Percentiles rank a stretch among this genome's conserved stretches.
Conservation (phyloP, 2,329 filamentous ascomycete genomes). For the Microascus cirrosus region DNA sequence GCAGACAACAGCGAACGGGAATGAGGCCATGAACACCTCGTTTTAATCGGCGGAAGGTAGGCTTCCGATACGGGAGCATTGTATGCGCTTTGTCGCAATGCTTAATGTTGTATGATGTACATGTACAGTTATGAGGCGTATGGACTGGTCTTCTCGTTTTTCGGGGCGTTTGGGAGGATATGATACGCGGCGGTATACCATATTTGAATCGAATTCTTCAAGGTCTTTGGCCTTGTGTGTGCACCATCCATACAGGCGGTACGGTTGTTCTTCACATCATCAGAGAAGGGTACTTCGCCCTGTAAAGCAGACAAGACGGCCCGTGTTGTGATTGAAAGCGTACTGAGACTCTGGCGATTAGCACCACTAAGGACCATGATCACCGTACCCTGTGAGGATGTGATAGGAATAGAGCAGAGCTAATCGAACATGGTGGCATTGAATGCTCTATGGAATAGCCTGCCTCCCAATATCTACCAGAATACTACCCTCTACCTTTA, state of each 20-base stretch:
- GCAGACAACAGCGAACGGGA: slow-evolving; percentile 25
- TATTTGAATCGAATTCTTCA: not conserved
- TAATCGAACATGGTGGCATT: not conserved
- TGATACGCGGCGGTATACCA: not conserved
- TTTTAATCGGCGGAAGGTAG: not conserved
- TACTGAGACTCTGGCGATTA: no score
- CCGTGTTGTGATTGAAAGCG: no score
- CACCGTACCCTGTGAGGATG: no score
- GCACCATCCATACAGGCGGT: not conserved
- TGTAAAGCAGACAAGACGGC: not conserved
- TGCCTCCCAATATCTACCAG: not conserved
- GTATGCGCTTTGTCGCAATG: not conserved
- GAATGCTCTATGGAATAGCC: not conserved
- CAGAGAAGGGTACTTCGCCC: not conserved
- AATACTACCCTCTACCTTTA: not conserved
- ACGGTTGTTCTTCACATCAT: not conserved
- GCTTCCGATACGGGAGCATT: not conserved
- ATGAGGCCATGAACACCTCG: slow-evolving; percentile 41
- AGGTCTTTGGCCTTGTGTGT: not conserved
- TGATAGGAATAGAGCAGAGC: no score
- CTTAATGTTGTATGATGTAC: slow-evolving; percentile 2
- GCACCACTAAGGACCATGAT: no score
- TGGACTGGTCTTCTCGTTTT: not conserved
- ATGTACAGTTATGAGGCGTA: not conserved
- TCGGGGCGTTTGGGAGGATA: not conserved